Conservation (phyloP, 148 eudicot genomes). For the Camellia japonica region DNA sequence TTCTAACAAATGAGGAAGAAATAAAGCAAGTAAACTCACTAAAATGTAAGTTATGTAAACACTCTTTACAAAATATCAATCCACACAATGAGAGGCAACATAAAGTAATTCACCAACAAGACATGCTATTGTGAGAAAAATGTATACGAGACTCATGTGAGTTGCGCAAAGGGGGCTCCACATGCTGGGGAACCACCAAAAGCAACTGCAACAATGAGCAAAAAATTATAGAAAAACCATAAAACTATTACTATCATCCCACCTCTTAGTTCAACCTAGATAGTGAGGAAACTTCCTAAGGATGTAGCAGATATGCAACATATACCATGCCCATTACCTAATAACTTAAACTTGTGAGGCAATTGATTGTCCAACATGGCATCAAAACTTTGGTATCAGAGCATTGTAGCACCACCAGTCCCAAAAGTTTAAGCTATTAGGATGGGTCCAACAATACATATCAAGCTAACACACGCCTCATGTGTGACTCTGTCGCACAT, state of each 20-base stretch:
- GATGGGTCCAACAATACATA: no score
- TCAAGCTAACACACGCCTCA: no score
- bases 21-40: slow-evolving; percentile 1
- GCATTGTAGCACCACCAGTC: no score
- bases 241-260: background rate
- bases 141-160: background rate
- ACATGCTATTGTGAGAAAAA: background rate
- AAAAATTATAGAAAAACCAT: background rate
- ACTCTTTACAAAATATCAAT: background rate
- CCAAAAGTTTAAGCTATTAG: no score
- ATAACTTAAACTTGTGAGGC: background rate
- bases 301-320: background rate
- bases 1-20: background rate
- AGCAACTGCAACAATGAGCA: background rate
- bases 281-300: background rate
- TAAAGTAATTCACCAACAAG: background rate
- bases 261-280: background rate
- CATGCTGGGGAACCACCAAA: background rate
- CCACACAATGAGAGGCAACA: background rate
- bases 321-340: background rate
- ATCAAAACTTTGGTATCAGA: background rate
- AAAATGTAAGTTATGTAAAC: background rate
- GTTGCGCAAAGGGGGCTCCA: background rate
- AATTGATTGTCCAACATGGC: background rate
- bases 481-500: no score